A percentile compares a stretch with the other conserved stretches of the same genome.
Evolutionary conservation across 768 basidiomycete species (phyloP).

Genomic region (Rhodotorula diobovata): DNA sequence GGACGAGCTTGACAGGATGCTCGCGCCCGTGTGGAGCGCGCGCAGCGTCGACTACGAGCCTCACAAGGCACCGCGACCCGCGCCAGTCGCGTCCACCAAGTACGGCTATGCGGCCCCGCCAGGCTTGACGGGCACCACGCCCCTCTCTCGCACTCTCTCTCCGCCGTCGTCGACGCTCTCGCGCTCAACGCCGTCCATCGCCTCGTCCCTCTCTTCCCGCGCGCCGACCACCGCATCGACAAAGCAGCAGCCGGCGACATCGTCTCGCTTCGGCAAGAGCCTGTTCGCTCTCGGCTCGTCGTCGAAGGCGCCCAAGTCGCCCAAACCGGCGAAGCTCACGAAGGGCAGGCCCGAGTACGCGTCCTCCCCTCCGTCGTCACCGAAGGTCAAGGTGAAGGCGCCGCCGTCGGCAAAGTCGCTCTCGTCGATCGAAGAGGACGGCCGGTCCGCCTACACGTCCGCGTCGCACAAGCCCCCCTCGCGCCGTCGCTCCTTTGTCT

Average conservation of each 20-base stretch:
- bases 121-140: background rate
- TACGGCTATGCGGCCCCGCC: slow-evolving; percentile 13
- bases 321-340: slow-evolving; percentile 1
- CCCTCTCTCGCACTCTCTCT: background rate
- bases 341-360: background rate
- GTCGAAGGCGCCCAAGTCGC: background rate
- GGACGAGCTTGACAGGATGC: slow-evolving; percentile 12
- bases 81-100: background rate
- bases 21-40: slow-evolving; percentile 7
- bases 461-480: background rate
- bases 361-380: background rate
- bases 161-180: slow-evolving; percentile 3
- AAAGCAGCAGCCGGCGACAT: background rate
- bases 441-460: background rate
- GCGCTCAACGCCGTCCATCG: background rate
- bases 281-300: slow-evolving; percentile 1
- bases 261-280: background rate
- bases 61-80: too few relatives aligned
- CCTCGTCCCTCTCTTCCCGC: background rate
- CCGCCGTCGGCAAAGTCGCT: background rate
- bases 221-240: background rate
- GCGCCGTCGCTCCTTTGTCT: slow-evolving; percentile 8
- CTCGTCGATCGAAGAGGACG: background rate
- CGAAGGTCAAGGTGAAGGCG: too few relatives aligned
- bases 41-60: background rate